These are phyloP conservation scores for Taiozyma sp. DNA, from an alignment of 1,139 yeast genomes.

Conservation along the genomic window DNA sequence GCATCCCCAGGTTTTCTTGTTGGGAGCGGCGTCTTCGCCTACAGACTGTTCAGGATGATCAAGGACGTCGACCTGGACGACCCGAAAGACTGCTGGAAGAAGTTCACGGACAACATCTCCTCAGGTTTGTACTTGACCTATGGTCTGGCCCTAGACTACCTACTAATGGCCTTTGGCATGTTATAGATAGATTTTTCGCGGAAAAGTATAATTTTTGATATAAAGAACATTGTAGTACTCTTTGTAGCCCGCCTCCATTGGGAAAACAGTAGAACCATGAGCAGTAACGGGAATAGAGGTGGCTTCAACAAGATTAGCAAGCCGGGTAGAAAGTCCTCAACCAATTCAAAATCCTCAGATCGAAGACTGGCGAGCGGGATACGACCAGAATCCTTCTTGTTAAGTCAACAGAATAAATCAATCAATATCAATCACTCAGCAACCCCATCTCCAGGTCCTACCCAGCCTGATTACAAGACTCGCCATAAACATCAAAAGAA, in stretches of 20 bases:
- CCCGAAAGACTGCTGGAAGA: constrained; percentile 79
- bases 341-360: constrained; percentile 43
- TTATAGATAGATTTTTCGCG: constrained; percentile 2
- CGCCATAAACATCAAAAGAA: constrained; percentile 27
- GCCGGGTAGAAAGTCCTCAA: not conserved
- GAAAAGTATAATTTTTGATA: not conserved
- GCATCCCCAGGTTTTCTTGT: constrained; percentile 74
- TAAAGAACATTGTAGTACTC: too few species aligned
- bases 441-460: not conserved
- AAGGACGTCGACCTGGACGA: constrained; percentile 68
- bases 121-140: constrained; percentile 78
- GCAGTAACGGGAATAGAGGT: not conserved
- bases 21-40: constrained; percentile 64
- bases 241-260: not conserved
- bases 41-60: constrained; percentile 64
- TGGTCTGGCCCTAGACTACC: constrained; percentile 75
- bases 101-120: constrained; percentile 70
- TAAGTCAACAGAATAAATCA: constrained; percentile 21
- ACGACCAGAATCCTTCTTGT: constrained; percentile 40
- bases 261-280: not conserved
- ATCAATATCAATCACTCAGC: constrained; percentile 1
- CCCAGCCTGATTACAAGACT: not conserved
- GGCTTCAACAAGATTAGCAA: not conserved
- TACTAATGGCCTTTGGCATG: constrained; percentile 32
- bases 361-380: constrained; percentile 46